Evolutionary conservation across 78 protist genomes (phyloP).

Genomic region (Dictyostelium brefeldianum): DNA sequence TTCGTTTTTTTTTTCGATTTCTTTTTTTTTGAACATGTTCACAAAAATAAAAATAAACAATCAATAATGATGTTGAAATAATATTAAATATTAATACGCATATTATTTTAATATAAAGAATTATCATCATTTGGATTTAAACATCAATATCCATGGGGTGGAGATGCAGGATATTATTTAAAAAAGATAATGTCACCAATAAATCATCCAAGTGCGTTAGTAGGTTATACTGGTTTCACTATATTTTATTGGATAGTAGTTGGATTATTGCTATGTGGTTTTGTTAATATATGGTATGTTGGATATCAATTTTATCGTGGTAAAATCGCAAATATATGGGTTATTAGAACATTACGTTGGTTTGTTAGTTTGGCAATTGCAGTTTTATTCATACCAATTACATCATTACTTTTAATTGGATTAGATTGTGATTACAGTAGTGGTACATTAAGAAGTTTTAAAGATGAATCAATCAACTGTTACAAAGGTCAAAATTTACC

Average conservation of each 20-base stretch:
- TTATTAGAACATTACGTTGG: slow-evolving; percentile 68
- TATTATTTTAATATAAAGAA: slow-evolving; percentile 13
- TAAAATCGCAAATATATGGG: slow-evolving; percentile 59
- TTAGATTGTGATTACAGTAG: background rate
- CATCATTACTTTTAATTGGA: slow-evolving; percentile 38
- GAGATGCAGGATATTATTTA: slow-evolving; percentile 52
- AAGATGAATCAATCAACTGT: slow-evolving; percentile 29
- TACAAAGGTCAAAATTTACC: slow-evolving; percentile 33
- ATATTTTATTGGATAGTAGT: slow-evolving; percentile 28
- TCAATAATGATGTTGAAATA: too few relatives aligned
- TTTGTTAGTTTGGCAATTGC: slow-evolving; percentile 50
- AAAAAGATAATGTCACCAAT: slow-evolving; percentile 49
- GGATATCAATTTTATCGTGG: slow-evolving; percentile 67
- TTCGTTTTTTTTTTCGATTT: background rate
- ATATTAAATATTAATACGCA: background rate
- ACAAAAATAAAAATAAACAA: too few relatives aligned
- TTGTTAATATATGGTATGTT: slow-evolving; percentile 52
- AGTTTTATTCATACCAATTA: slow-evolving; percentile 40
- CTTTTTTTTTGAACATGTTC: background rate
- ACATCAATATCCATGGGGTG: slow-evolving; percentile 67
- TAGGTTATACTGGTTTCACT: background rate
- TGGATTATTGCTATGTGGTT: slow-evolving; percentile 4
- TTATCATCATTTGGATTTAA: slow-evolving; percentile 76
- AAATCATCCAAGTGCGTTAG: slow-evolving; percentile 42
- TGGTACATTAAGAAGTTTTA: background rate